Base-by-base conservation (phyloP, 805 yeast species). In the Yarrowia sp. region DNA sequence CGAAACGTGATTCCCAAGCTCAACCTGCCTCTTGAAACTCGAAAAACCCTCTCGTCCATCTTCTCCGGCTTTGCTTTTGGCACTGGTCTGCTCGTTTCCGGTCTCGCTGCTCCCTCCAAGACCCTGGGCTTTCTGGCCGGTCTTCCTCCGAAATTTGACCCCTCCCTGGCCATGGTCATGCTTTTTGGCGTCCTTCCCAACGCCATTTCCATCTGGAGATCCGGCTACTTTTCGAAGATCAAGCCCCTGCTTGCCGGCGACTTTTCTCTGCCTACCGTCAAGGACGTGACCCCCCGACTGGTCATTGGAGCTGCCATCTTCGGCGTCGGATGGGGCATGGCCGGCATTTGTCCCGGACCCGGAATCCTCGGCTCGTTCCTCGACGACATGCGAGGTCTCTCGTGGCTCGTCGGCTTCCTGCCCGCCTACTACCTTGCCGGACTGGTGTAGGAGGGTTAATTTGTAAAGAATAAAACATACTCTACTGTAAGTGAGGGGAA, bases 241-340 rank as follows among this genome's bases (percentile, higher is more conserved):
- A 48, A 48, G 52, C 52, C 52, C 14, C 16, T 48, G 36, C 16
- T 48, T 36, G 14, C 52, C 5, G 52, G 52, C 3, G 36, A 48
- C 52, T 48, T 48, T 5, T 48, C 52, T 3, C 38, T 48, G 11
- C 52, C 52, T 8, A 26, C 52, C 11, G 52, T 36, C 11, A 48
- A 48, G 52, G 52, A 48, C 36, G 52, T 48, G 36, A 48, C 52
- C 14, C 52, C 52, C 7, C 16, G 36, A 8, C 38, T 48, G n/a
- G 52, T 48, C 16, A 14, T 48, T 15, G 52, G 52, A 12, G 52
- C 52, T 5, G 52, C 52, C 52, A 48, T 48, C 26, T 48, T 48
- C 52, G 52, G 52, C 5, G 52, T 48, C 36, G 52, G 52, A 48
- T 48, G 52, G 52, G 52, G 52, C 36, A 48, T 48, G 36, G 52